Conservation (phyloP, 1,284 basidiomycete genomes). For the Chondrostereum purpureum region DNA sequence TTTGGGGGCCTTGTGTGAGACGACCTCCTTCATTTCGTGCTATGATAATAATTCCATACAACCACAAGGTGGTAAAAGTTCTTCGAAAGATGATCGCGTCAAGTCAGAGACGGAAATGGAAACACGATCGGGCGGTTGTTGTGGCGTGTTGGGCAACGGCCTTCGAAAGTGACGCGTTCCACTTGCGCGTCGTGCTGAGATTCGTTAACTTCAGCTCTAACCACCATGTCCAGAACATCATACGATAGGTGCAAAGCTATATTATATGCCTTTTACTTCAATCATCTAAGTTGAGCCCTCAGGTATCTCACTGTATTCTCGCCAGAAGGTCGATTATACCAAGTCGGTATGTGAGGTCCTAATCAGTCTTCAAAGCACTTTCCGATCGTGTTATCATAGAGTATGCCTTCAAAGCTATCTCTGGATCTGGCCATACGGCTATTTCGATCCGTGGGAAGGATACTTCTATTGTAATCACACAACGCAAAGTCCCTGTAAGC, state of each 20-base stretch:
- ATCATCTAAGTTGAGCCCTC: conserved; percentile 3
- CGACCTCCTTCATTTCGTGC: conserved; percentile 76
- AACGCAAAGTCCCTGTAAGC: conserved; percentile 99
- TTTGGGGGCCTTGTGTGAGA: conserved; percentile 84
- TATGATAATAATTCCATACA: not conserved
- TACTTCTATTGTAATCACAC: conserved; percentile 92
- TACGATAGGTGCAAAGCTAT: conserved; percentile 56
- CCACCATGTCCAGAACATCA: conserved; percentile 73
- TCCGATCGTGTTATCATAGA: conserved; percentile 43
- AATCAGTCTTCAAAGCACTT: conserved; percentile 5
- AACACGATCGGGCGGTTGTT: not conserved
- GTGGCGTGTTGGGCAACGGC: not conserved
- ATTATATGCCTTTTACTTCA: not conserved
- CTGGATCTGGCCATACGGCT: conserved; percentile 91
- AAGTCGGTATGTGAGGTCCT: conserved; percentile 75
- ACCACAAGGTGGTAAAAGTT: not conserved
- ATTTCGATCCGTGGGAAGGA: conserved; percentile 93
- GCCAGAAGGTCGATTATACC: conserved; percentile 89
- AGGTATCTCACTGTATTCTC: conserved; percentile 93
- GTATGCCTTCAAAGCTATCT: conserved; percentile 99
- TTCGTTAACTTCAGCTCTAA: not conserved
- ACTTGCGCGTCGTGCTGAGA: not conserved
- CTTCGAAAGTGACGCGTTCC: not conserved
- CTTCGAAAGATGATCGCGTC: not conserved
- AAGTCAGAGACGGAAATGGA: not conserved